Evolutionary conservation across 192 early-diverging fungal genomes (phyloP), one percentile per base, ranked within the genome.

Genomic region (Coemansia sp.): DNA sequence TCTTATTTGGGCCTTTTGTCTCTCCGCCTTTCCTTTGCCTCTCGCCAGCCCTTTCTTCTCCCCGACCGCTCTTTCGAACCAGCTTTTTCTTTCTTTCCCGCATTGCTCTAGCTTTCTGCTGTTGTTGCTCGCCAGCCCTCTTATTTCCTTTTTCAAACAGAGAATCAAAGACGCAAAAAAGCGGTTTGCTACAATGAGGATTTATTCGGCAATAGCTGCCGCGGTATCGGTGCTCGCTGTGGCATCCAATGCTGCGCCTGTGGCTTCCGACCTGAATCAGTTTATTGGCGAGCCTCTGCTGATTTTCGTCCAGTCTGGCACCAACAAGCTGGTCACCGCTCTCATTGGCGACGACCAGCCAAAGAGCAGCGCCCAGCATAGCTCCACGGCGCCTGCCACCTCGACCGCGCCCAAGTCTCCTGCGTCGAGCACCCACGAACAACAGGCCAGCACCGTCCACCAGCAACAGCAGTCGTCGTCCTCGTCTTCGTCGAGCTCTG

Each of bases 201-300:
- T 46, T 22, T 6, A 46, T 20, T 22, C 53, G 17, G 27, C 53
- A 13, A 24, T 43, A 29, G 42, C 33, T 13, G 23, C 35, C 0
- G 18, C 39, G 17, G 35, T 46, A 3, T 46, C 44, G 2, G 53
- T 25, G 3, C 22, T 43, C 22, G 35, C 44, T 4, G 53, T 55
- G 3, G 30, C 40, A 5, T 24, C 25, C 8, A 4, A 9, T 4
- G 42, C 53, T 13, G 34, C 53, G 9, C 53, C 53, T 1, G 32
- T 44, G 4, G 3, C 44, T 17, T 15, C 37, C 27, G 53, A 55
- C 17, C 19, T 46, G 10, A 44, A 26, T 2, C n/a, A 25, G 46
- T 22, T 49, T 0, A 37, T 55, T 15, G 53, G 43, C 11, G 53
- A 55, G 13, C 53, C 53, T 0, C 24, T 55, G 4, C 34, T 28